Evolutionary conservation across 176 grass and related monocot genomes (phyloP), one percentile per base, ranked within the genome.

Genomic region (Avena eriantha): DNA sequence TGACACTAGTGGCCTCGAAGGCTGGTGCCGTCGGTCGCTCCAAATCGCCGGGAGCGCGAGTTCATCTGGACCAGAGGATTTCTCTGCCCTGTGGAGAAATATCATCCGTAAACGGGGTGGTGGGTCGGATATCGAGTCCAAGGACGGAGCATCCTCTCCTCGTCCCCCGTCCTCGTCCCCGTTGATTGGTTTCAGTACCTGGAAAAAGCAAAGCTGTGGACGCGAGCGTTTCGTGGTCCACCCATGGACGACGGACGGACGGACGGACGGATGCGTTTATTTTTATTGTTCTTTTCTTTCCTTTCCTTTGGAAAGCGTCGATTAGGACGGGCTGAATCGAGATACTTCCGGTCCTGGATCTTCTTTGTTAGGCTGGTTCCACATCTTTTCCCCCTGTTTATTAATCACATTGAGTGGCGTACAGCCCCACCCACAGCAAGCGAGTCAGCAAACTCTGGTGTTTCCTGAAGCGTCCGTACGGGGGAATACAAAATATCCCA

Each of bases 401-500:
- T 41, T 41, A 41, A 41, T 41, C 39, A 41, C 39, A 41, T 41
- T 7, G 39, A 41, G 39, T 41, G 39, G 39, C 39, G 39, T 41
- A 41, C 39, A 41, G 39, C 39, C 39, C 39, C 39, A 41, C 39
- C 39, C 5, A 7, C 39, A 7, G 39, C 39, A 41, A 41, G 5
- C 39, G 39, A 41, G 56, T 2, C n/a, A 67, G 64, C 64, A 33
- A 8, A 29, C 29, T 29, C 19, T 23, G 21, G 81, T 59, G 34
- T 71, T 68, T 83, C 64, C 12, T 50, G 73, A 88, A 79, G 81
- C 29, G 71, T 79, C 81, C 87, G 41, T 78, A 36, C 75, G 15
- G 10, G 14, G 45, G 29, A 53, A 51, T 76, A 76, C 23, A 76
- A 63, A 84, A 76, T 54, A 76, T 76, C 47, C 64, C 46, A 73